Evolutionary conservation across 208 protist species (phyloP).

Genomic region (Novymonas esmeraldas): DNA sequence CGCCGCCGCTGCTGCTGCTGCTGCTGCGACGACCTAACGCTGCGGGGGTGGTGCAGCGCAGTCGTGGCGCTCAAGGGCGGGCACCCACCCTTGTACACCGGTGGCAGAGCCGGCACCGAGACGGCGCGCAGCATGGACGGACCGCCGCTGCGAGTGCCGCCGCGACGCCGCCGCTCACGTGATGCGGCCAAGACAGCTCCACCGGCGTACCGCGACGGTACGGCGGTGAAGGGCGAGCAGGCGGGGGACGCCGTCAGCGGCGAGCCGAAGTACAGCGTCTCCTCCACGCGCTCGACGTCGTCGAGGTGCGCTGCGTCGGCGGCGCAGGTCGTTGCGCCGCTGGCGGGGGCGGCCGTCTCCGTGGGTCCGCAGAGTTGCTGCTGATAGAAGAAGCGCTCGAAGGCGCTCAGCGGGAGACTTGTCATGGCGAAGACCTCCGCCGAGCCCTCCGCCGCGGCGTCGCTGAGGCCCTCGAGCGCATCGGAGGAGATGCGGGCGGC

Average conservation of each 20-base stretch:
- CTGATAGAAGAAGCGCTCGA: constrained; percentile 65
- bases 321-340: not conserved
- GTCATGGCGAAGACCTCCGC: constrained; percentile 41
- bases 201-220: not conserved
- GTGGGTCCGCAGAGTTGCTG: constrained; percentile 33
- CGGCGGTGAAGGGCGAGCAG: not conserved
- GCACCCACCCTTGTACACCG: constrained; percentile 26
- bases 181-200: too few species aligned
- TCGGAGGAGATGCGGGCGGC: constrained; percentile 31
- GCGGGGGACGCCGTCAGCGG: constrained; percentile 9
- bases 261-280: constrained; percentile 20
- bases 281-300: constrained; percentile 12
- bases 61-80: constrained; percentile 10
- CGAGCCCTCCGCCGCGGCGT: constrained; percentile 35
- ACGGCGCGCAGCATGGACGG: constrained; percentile 34
- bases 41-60: constrained; percentile 1
- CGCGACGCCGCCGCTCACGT: not conserved
- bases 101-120: constrained; percentile 48
- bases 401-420: constrained; percentile 38
- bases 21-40: not conserved
- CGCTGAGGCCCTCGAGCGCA: constrained; percentile 25
- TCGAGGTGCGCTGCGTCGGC: not conserved
- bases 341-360: not conserved
- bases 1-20: constrained; percentile 1
- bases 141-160: not conserved